Evolutionary conservation across 495 filamentous ascomycete species (phyloP).

Genomic region (Penicillium subrubescens): DNA sequence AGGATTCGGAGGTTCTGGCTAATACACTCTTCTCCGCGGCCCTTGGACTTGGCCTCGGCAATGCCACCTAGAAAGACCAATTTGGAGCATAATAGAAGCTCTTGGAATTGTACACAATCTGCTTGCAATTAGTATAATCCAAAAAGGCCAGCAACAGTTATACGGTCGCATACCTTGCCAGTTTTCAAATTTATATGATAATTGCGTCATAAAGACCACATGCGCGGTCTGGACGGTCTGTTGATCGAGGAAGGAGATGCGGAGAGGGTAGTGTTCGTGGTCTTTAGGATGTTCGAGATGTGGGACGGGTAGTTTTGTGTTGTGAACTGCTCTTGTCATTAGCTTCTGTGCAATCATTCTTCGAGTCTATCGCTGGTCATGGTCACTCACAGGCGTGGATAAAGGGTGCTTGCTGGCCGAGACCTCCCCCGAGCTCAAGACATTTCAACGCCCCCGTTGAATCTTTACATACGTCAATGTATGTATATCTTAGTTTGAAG

Average conservation of each 20-base stretch:
- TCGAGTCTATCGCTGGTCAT: neutral
- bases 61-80: constrained; percentile 47
- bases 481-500: constrained; percentile 48
- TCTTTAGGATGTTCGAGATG: constrained; percentile 49
- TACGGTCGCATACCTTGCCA: constrained; percentile 40
- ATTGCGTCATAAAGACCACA: constrained; percentile 45
- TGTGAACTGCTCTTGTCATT: constrained; percentile 33
- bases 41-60: constrained; percentile 50
- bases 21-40: constrained; percentile 52
- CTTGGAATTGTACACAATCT: constrained; percentile 40
- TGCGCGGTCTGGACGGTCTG: constrained; percentile 47
- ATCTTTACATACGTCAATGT: constrained; percentile 48
- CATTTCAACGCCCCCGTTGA: constrained; percentile 40
- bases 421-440: constrained; percentile 43
- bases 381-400: constrained; percentile 44
- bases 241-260: constrained; percentile 49
- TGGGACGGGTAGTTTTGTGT: constrained; percentile 45
- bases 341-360: neutral
- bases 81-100: constrained; percentile 44
- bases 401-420: constrained; percentile 45
- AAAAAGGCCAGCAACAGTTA: neutral
- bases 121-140: neutral
- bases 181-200: constrained; percentile 49
- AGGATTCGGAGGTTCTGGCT: constrained; percentile 51
- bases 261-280: constrained; percentile 36